Evolutionary conservation across 2,329 filamentous ascomycete species (phyloP), one percentile per base, ranked within the genome.

Genomic region (Clarireedia homoeocarpa): DNA sequence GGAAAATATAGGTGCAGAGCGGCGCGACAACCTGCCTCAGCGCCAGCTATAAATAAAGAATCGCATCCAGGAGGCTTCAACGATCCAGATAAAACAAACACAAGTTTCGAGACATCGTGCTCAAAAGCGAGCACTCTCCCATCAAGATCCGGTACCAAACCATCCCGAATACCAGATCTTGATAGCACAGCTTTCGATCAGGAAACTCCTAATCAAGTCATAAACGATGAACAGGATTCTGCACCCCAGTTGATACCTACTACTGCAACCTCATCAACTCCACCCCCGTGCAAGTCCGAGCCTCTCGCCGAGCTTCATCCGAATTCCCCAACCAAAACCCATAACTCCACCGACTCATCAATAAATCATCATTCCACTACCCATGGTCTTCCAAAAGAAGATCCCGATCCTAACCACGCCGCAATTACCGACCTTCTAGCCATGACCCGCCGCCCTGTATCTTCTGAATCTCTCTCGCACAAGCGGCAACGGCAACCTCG

Each of bases 1-100:
- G 70, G 73, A 23, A 69, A 73, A 30, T 81, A 79, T 65, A 61
- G 70, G 20, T 69, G 73, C 50, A 66, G 65, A 40, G 61, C 63
- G 1, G 66, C 69, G 58, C 68, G 63, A 36, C 57, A 55, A 48
- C 51, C 59, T 47, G 58, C 59, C 54, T 60, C 62, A 38, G 46
- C 66, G 34, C 60, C 62, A 58, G 59, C 44, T 7, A 20, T 26
- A 15, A 55, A 50, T 9, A 61, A 40, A 10, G 48, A 50, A 39
- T 36, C 45, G 10, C 17, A 17, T 34, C 20, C 38, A 10, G 51
- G 45, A 44, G 23, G 26, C 6, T 39, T 27, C n/a, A 47, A 10
- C 40, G 49, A 48, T 20, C n/a, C n/a, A 1, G 47, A 38, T 23
- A 24, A 36, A 23, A 15, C 48, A 10, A 42, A 53, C 24, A 48